Evolutionary conservation across 371 early-diverging fungal genomes (phyloP).

Genomic region (Mortierella sp.): DNA sequence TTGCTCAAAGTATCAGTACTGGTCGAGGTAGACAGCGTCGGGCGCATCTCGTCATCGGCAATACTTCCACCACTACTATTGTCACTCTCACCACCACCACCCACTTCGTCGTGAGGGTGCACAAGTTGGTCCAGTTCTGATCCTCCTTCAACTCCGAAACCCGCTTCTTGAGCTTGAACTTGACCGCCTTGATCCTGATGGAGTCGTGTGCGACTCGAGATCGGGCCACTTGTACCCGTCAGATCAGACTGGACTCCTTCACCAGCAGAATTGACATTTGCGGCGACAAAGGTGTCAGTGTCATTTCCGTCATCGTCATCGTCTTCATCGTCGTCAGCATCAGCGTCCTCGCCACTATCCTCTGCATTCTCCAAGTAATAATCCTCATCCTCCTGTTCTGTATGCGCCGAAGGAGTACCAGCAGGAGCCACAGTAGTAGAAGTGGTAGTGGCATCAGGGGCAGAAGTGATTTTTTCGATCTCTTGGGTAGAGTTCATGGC

Average conservation of each 20-base stretch:
- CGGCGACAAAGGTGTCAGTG: neutral
- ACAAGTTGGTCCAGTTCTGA: too few species aligned
- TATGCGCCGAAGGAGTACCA: neutral
- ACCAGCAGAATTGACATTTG: neutral
- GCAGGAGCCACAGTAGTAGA: neutral
- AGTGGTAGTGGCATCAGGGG: neutral
- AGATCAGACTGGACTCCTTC: neutral
- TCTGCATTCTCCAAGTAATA: constrained; percentile 4
- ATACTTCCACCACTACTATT: neutral
- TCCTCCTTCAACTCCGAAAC: too few species aligned
- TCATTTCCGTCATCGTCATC: neutral
- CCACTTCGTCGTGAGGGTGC: constrained; percentile 12
- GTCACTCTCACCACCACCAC: too few species aligned
- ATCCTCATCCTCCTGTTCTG: constrained; percentile 5
- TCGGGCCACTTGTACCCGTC: too few species aligned
- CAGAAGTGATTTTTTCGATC: too few species aligned
- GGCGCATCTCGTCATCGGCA: neutral
- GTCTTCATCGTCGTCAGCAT: neutral
- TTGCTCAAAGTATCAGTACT: neutral
- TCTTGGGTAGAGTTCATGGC: neutral
- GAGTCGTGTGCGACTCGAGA: neutral
- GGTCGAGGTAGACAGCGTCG: neutral
- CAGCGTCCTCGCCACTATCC: constrained; percentile 14
- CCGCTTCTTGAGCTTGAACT: neutral
- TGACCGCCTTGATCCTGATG: neutral